phyloP scores from a whole-genome alignment of 2,329 filamentous ascomycete species.

The Elsinoe arachidis region DNA sequence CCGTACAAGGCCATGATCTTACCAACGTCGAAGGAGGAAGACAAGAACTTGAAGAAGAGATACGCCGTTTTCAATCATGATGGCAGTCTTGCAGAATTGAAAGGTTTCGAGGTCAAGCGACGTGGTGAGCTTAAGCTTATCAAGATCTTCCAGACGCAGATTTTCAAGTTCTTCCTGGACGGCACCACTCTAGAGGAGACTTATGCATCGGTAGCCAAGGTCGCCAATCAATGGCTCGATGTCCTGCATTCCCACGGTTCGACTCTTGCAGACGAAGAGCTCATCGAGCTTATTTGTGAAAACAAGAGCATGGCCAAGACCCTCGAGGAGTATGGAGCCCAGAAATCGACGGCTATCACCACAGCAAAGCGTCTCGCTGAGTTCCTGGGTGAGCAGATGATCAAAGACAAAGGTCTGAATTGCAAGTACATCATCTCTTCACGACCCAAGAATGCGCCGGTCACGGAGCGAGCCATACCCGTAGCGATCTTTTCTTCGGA shows the following conservation, averaged over 20 bases:
- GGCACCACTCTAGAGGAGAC: slow-evolving; percentile 80
- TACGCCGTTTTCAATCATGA: slow-evolving; percentile 99
- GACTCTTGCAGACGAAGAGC: slow-evolving; percentile 87
- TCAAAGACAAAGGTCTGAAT: slow-evolving; percentile 97
- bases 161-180: slow-evolving; percentile 98
- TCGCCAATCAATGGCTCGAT: slow-evolving; percentile 94
- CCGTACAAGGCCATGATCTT: slow-evolving; percentile 97
- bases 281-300: slow-evolving; percentile 99
- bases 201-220: slow-evolving; percentile 83
- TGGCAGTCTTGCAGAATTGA: slow-evolving; percentile 86
- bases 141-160: slow-evolving; percentile 98
- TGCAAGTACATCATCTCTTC: slow-evolving; percentile 99
- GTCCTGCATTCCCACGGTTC: slow-evolving; percentile 81
- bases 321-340: slow-evolving; percentile 85
- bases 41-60: slow-evolving; percentile 98
- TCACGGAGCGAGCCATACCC: slow-evolving; percentile 88
- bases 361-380: slow-evolving; percentile 91
- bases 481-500: slow-evolving; percentile 97
- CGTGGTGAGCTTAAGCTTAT: slow-evolving; percentile 97
- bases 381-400: slow-evolving; percentile 96
- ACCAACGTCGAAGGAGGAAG: slow-evolving; percentile 95
- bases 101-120: slow-evolving; percentile 95
- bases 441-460: slow-evolving; percentile 74
- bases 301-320: slow-evolving; percentile 98
- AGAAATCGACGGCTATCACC: slow-evolving; percentile 99